Percentiles rank a stretch among this genome's conserved stretches.
Conservation (phyloP, 2,329 filamentous ascomycete species). For the Ophiostoma piceae region DNA sequence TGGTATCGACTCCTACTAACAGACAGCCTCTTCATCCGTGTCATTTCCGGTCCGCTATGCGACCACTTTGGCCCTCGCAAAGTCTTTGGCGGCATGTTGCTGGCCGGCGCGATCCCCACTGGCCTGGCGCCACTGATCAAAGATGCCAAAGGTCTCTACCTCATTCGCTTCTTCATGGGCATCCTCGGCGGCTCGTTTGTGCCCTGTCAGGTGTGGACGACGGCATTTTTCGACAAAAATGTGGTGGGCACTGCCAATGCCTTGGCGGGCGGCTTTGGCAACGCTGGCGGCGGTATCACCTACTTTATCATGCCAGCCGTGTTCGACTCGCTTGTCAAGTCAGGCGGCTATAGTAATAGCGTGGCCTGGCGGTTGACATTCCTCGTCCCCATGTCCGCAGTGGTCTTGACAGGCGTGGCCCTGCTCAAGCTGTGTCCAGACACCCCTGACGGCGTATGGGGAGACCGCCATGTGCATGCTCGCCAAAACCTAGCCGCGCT, state of each 20-base stretch:
- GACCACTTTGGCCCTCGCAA: slow-evolving; percentile 75
- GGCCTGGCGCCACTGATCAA: slow-evolving; percentile 74
- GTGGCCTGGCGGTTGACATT: slow-evolving; percentile 20
- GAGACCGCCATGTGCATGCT: slow-evolving; percentile 58
- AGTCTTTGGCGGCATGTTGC: slow-evolving; percentile 72
- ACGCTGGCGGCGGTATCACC: slow-evolving; percentile 82
- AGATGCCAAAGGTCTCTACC: slow-evolving; percentile 61
- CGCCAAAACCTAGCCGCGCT: slow-evolving; percentile 49
- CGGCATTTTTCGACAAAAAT: slow-evolving; percentile 89
- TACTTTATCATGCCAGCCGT: slow-evolving; percentile 93
- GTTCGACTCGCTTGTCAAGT: slow-evolving; percentile 48
- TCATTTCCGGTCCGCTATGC: slow-evolving; percentile 76
- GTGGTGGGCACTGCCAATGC: slow-evolving; percentile 85
- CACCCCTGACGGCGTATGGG: slow-evolving; percentile 77
- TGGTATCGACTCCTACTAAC: neutral
- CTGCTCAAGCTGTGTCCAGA: slow-evolving; percentile 41
- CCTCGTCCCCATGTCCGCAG: slow-evolving; percentile 13
- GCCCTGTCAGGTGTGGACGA: slow-evolving; percentile 88
- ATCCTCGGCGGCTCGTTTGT: slow-evolving; percentile 75
- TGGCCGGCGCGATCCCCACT: slow-evolving; percentile 73
- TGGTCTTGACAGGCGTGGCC: neutral
- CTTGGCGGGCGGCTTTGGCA: slow-evolving; percentile 77
- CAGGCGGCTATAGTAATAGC: neutral
- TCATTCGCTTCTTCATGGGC: slow-evolving; percentile 73
- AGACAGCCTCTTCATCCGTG: slow-evolving; percentile 63